A percentile compares a stretch with the other conserved stretches of the same genome.
Evolutionary conservation across 169 alveolate species (phyloP).

Genomic region (Eimeria acervulina): DNA sequence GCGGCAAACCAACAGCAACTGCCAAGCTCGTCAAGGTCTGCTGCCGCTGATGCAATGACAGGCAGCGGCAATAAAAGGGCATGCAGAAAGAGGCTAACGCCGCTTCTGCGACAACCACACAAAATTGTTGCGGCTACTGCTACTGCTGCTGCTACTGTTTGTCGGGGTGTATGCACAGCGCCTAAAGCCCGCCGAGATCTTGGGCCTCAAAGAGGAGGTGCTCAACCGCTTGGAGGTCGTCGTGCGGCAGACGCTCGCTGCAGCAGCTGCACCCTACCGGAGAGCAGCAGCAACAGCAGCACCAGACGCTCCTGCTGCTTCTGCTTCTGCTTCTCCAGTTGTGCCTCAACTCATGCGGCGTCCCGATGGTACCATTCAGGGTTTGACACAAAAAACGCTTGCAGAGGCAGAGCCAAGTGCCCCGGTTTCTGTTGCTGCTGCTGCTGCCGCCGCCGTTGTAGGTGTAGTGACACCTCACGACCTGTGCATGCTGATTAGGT

Average conservation of each 20-base stretch:
- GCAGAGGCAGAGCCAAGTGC: background rate
- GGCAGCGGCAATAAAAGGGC: background rate
- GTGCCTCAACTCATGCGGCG: background rate
- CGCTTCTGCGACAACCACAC: background rate
- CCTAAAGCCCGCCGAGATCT: conserved; percentile 70
- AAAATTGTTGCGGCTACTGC: background rate
- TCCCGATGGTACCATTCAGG: background rate
- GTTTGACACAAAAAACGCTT: background rate
- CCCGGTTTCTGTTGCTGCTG: background rate
- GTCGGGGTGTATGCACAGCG: conserved; percentile 51
- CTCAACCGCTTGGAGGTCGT: conserved; percentile 41
- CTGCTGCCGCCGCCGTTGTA: conserved; percentile 52
- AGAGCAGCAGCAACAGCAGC: conserved; percentile 8
- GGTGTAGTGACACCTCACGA: conserved; percentile 70
- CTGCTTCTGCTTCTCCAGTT: background rate
- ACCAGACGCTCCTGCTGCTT: conserved; percentile 7
- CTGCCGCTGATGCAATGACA: background rate
- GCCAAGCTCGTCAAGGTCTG: background rate
- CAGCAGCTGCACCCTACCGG: conserved; percentile 11
- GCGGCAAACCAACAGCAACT: background rate
- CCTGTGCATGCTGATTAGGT: conserved; percentile 79
- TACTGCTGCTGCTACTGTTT: background rate
- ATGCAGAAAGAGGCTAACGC: background rate
- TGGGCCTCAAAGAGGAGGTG: conserved; percentile 68
- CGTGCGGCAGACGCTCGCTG: conserved; percentile 19